phyloP scores from a whole-genome alignment of 306 rosid genomes.

The Inga oerstediana region DNA sequence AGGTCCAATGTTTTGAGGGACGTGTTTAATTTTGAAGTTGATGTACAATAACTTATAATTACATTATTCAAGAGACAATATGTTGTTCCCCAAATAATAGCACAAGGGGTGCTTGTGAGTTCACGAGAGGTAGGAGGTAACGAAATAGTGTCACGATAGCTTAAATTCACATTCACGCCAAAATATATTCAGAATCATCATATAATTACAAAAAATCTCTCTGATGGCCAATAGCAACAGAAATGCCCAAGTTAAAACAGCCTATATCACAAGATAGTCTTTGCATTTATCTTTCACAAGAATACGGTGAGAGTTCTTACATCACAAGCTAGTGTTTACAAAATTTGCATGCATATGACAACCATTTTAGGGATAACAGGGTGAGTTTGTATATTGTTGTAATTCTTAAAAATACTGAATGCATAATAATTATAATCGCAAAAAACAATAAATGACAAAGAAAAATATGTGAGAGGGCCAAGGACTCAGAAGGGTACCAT shows the following conservation, averaged over 20 bases:
- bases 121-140: background rate
- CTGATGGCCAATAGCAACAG: background rate
- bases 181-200: background rate
- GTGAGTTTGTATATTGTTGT: background rate
- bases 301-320: background rate
- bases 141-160: background rate
- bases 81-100: background rate
- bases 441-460: background rate
- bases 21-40: background rate
- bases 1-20: background rate
- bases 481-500: slow-evolving; percentile 51
- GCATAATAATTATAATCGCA: background rate
- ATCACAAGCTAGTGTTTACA: background rate
- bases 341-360: background rate
- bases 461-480: background rate
- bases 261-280: background rate
- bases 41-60: background rate
- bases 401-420: background rate
- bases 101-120: background rate
- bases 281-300: background rate
- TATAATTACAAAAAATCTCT: background rate
- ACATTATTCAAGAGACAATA: background rate
- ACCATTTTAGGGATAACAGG: background rate
- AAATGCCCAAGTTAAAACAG: background rate
- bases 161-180: background rate